phyloP scores from a whole-genome alignment of 2,329 filamentous ascomycete genomes.

The Aspergillus brasiliensis region DNA sequence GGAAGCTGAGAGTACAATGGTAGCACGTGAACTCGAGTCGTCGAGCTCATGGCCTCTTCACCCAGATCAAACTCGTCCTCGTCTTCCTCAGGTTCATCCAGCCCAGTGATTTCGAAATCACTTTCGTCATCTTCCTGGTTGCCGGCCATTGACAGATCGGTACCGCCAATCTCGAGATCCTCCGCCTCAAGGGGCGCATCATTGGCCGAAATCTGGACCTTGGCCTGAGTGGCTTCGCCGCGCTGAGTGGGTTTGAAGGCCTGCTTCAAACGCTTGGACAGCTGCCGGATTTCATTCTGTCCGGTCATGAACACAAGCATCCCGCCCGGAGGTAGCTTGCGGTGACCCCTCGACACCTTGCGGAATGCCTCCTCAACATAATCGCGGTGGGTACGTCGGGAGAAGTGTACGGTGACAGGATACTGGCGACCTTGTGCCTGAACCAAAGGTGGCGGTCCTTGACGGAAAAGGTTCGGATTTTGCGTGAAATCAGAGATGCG shows the following conservation, averaged over 20 bases:
- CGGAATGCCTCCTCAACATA: conserved; percentile 88
- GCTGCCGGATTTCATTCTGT: conserved; percentile 81
- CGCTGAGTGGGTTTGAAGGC: conserved; percentile 60
- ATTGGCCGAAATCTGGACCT: conserved; percentile 72
- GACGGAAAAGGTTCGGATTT: conserved; percentile 77
- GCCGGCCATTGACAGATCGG: conserved; percentile 48
- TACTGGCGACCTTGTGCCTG: conserved; percentile 91
- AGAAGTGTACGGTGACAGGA: conserved; percentile 86
- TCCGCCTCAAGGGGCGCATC: conserved; percentile 82
- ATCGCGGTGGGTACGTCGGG: conserved; percentile 77
- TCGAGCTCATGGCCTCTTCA: conserved; percentile 58
- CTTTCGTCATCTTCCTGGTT: conserved; percentile 59
- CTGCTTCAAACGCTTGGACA: conserved; percentile 78
- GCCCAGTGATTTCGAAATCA: conserved; percentile 62
- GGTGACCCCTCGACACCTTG: conserved; percentile 85
- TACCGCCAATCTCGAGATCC: conserved; percentile 78
- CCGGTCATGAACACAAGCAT: conserved; percentile 95
- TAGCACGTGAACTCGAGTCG: conserved; percentile 78
- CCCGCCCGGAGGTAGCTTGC: conserved; percentile 83
- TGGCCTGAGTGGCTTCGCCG: conserved; percentile 59
- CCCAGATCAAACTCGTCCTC: conserved; percentile 72
- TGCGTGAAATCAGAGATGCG: conserved; percentile 87
- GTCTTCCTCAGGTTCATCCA: conserved; percentile 61
- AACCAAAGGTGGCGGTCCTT: conserved; percentile 74
- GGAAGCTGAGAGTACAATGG: conserved; percentile 91